Evolutionary conservation across 805 yeast genomes (phyloP), one percentile per base, ranked within the genome.

Genomic region (Candida patagonica): DNA sequence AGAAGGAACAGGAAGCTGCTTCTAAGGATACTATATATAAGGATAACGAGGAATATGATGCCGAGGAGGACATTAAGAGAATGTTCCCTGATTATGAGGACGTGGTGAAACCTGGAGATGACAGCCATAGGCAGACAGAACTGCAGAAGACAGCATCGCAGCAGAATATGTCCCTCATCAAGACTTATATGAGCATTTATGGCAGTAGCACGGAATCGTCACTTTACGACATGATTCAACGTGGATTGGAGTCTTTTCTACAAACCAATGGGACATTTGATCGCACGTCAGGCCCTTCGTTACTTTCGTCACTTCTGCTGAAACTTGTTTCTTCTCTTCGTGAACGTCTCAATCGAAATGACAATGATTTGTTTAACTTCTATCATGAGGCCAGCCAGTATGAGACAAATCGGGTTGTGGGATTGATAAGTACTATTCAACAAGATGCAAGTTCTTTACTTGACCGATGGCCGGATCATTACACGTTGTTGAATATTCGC

Each of bases 391-490:
- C 71, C 17, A 71, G 76, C 32, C 65, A 76, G 4, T 55, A 55
- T 6, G 95, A 87, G 52, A 71, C 81, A 2, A 71, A 69, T 41
- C 62, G 57, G 27, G 84, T 94, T 1, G 72, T 78, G 32, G 53
- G 50, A 1, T 53, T 80, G 1, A 61, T 76, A 8, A 61, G 65
- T 24, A 62, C 55, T 4, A 53, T 79, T 3, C 63, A 68, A 52
- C 60, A 65, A 2, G 56, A 73, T 1, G 74, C 76, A 3, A 47
- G 56, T 6, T 62, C 60, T 3, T 57, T 85, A 9, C 57, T 80
- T 9, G 60, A 60, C 20, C 75, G 78, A 53, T 92, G 96, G 95
- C 96, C 97, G 0, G 98, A 94, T 52, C 95, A 94, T 65, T 92
- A 92, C 0, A 86, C 95, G 0, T 62, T 92, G 37, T 78, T 71